These are phyloP conservation scores for Takashimella tepidaria DNA, from an alignment of 1,284 basidiomycete species.

Conservation along the genomic window DNA sequence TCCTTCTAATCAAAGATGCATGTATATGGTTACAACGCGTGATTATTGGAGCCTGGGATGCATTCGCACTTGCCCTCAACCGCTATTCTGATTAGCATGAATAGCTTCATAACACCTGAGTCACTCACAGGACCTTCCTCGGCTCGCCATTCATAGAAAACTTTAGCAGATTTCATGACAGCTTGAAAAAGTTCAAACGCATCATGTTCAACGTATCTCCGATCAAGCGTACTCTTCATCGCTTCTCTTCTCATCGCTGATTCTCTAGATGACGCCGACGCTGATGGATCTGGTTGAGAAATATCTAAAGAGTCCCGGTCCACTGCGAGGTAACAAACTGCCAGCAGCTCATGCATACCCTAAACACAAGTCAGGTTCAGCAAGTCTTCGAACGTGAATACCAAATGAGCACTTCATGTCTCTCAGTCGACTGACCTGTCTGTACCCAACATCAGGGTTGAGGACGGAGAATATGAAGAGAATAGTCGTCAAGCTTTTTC, in stretches of 20 bases:
- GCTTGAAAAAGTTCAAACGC: constrained; percentile 72
- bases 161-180: constrained; percentile 68
- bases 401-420: too few relatives aligned
- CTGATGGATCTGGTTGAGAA: neutral
- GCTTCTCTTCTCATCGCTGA: constrained; percentile 7
- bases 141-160: constrained; percentile 86
- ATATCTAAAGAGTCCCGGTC: constrained; percentile 67
- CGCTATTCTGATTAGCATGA: neutral
- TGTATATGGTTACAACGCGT: constrained; percentile 73
- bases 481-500: constrained; percentile 73
- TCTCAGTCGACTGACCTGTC: constrained; percentile 46
- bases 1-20: constrained; percentile 61
- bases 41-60: constrained; percentile 64
- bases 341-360: constrained; percentile 93
- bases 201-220: constrained; percentile 54
- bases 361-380: constrained; percentile 48
- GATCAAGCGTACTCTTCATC: constrained; percentile 37
- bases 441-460: constrained; percentile 76
- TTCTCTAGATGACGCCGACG: constrained; percentile 1
- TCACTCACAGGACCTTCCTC: constrained; percentile 40
- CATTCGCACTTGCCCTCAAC: constrained; percentile 24
- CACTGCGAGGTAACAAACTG: constrained; percentile 71
- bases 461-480: constrained; percentile 73
- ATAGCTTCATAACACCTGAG: neutral
- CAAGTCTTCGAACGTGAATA: neutral